phyloP scores from a whole-genome alignment of 2,329 filamentous ascomycete species.

The Fusarium devonianum region DNA sequence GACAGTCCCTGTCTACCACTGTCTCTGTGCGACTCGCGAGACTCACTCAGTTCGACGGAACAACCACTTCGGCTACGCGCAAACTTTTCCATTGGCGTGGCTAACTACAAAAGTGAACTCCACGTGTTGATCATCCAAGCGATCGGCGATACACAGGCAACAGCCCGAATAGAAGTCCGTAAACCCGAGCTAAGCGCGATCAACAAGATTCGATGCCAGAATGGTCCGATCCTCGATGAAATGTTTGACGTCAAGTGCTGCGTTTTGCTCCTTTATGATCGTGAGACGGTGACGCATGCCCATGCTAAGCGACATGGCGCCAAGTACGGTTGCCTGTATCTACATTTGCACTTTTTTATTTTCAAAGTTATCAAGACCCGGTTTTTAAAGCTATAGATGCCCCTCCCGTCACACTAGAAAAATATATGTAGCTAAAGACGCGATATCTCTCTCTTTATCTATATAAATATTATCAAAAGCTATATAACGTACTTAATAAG shows the following conservation, averaged over 20 bases:
- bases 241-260: constrained; percentile 28
- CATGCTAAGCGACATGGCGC: constrained; percentile 18
- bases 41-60: too few relatives aligned
- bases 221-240: neutral
- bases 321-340: too few relatives aligned
- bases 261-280: constrained; percentile 1
- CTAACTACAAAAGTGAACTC: neutral
- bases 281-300: constrained; percentile 32
- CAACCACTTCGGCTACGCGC: neutral
- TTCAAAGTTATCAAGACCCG: too few relatives aligned
- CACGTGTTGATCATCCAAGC: neutral
- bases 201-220: constrained; percentile 2
- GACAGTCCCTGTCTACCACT: too few relatives aligned
- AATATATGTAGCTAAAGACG: too few relatives aligned
- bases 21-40: too few relatives aligned
- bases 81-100: neutral
- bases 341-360: too few relatives aligned
- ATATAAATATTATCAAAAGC: too few relatives aligned
- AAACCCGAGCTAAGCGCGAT: neutral
- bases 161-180: neutral
- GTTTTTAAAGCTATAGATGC: too few relatives aligned
- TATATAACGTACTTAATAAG: too few relatives aligned
- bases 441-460: too few relatives aligned
- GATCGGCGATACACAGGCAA: neutral
- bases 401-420: too few relatives aligned